Conservation (phyloP, 768 basidiomycete species). For the Calocybe indica region DNA sequence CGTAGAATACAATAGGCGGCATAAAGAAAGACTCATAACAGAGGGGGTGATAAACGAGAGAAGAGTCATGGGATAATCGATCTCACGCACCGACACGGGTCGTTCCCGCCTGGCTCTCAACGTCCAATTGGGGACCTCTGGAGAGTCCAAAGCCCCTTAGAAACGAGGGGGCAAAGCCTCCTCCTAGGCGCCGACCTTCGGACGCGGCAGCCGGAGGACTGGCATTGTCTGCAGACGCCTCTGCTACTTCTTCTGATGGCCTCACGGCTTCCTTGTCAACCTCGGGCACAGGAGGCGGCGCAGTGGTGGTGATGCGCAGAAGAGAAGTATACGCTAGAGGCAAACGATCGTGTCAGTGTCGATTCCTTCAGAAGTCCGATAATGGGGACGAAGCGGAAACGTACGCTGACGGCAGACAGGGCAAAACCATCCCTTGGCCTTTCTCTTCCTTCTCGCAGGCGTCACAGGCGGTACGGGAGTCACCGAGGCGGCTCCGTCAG, state of each 20-base stretch:
- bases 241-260: too few species aligned
- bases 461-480: constrained; percentile 21
- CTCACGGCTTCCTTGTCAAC: too few species aligned
- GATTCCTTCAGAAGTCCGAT: background rate
- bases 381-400: too few species aligned
- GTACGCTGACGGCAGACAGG: constrained; percentile 92
- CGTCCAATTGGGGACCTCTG: constrained; percentile 16
- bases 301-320: constrained; percentile 70
- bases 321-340: constrained; percentile 79
- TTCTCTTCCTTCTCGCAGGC: constrained; percentile 68
- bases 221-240: too few species aligned
- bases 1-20: too few species aligned
- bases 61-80: background rate
- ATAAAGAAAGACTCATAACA: too few species aligned
- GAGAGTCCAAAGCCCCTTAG: constrained; percentile 14
- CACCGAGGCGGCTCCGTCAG: constrained; percentile 20
- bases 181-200: constrained; percentile 6
- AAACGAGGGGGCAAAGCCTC: constrained; percentile 10
- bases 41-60: too few species aligned
- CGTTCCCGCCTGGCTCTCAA: constrained; percentile 24
- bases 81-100: constrained; percentile 13
- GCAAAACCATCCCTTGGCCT: constrained; percentile 97
- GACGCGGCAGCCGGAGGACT: too few species aligned
- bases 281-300: constrained; percentile 25
- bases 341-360: constrained; percentile 1